These are phyloP conservation scores for Prasinococcaceae sp. DNA, from an alignment of 139 green algal genomes.

Conservation along the genomic window DNA sequence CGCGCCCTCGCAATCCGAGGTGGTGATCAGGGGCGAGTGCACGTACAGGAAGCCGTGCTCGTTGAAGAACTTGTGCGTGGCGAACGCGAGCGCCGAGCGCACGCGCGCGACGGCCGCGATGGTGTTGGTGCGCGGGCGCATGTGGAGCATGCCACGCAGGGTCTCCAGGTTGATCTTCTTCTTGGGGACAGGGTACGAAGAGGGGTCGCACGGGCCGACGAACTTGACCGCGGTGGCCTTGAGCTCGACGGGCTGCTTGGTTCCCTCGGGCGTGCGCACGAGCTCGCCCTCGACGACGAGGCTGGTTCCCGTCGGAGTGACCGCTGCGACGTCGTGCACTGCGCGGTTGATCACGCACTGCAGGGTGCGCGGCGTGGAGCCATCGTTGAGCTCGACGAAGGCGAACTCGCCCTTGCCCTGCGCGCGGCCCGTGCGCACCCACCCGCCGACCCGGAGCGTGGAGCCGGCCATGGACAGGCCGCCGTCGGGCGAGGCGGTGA, in stretches of 20 bases:
- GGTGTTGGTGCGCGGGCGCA: slow-evolving; percentile 88
- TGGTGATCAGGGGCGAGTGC: slow-evolving; percentile 91
- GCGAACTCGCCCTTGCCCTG: slow-evolving; percentile 76
- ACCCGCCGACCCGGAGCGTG: slow-evolving; percentile 77
- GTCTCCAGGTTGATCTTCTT: slow-evolving; percentile 90
- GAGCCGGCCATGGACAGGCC: slow-evolving; percentile 35
- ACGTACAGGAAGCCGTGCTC: slow-evolving; percentile 90
- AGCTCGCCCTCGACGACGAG: slow-evolving; percentile 79
- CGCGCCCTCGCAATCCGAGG: slow-evolving; percentile 87
- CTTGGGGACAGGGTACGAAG: slow-evolving; percentile 84
- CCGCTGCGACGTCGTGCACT: slow-evolving; percentile 10
- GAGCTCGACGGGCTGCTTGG: slow-evolving; percentile 60
- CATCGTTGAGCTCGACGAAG: slow-evolving; percentile 98
- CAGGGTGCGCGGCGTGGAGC: slow-evolving; percentile 69
- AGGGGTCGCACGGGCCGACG: slow-evolving; percentile 63
- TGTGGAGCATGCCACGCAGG: slow-evolving; percentile 73
- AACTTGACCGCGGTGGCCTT: slow-evolving; percentile 52
- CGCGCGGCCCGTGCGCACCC: slow-evolving; percentile 93
- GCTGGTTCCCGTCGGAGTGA: slow-evolving; percentile 64
- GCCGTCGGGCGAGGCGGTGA: no score
- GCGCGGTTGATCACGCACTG: no score
- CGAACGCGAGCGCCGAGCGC: slow-evolving; percentile 83
- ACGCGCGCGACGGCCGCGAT: slow-evolving; percentile 86
- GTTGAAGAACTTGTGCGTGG: slow-evolving; percentile 93
- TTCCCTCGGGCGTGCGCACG: slow-evolving; percentile 63